These are phyloP conservation scores for Metschnikowia continentalis DNA, from an alignment of 805 yeast species.

Conservation along the genomic window DNA sequence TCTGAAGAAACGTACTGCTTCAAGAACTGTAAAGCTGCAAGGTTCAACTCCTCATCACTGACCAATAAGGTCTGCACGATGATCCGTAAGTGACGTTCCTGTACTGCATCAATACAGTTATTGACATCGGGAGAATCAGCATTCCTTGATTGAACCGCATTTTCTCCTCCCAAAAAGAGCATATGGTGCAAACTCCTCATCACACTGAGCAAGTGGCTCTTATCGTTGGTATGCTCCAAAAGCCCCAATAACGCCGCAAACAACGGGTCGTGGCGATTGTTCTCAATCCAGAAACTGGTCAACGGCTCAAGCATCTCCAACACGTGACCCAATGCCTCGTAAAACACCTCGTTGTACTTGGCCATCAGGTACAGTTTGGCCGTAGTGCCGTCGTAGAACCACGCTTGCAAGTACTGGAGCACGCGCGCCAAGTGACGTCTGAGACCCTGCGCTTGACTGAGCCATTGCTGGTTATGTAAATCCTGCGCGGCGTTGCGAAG, in stretches of 20 bases:
- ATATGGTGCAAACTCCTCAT: conserved; percentile 77
- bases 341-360: conserved; percentile 30
- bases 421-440: conserved; percentile 44
- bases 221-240: conserved; percentile 55
- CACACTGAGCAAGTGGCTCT: conserved; percentile 63
- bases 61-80: conserved; percentile 58
- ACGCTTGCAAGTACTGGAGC: conserved; percentile 36
- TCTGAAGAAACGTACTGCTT: conserved; percentile 75
- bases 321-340: conserved; percentile 62
- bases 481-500: conserved; percentile 83
- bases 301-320: conserved; percentile 82
- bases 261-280: conserved; percentile 63
- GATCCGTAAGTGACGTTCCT: conserved; percentile 42
- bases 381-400: conserved; percentile 21
- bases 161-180: conserved; percentile 42
- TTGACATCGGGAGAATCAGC: conserved; percentile 25
- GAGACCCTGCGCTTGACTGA: conserved; percentile 53
- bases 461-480: conserved; percentile 70
- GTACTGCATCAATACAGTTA: conserved; percentile 40
- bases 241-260: conserved; percentile 53
- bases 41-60: conserved; percentile 65
- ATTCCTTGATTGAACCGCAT: conserved; percentile 9
- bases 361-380: conserved; percentile 16
- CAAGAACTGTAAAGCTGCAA: conserved; percentile 74
- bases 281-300: conserved; percentile 77